Evolutionary conservation across 768 basidiomycete genomes (phyloP).

Genomic region (Amanita muscaria): DNA sequence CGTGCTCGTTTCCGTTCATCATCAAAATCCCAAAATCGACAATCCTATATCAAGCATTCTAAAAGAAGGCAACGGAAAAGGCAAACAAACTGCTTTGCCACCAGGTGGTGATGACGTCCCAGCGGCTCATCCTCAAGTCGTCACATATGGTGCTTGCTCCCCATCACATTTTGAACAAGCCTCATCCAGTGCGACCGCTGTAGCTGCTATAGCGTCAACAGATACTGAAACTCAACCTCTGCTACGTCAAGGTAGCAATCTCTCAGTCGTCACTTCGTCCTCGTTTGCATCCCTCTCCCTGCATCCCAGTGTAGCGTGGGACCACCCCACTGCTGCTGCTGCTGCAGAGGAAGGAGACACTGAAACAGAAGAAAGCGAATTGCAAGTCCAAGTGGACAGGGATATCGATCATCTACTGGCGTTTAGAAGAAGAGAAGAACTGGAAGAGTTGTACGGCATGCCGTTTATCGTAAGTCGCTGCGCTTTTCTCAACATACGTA

Average conservation of each 20-base stretch:
- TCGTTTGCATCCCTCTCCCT: constrained; percentile 5
- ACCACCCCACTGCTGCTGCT: too few relatives aligned
- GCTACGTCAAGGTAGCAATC: constrained; percentile 2
- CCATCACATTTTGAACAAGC: not conserved
- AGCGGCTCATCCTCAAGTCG: not conserved
- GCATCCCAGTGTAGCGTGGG: constrained; percentile 4
- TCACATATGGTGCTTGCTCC: not conserved
- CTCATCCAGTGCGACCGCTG: not conserved
- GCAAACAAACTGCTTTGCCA: constrained; percentile 4
- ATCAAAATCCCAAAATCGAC: not conserved
- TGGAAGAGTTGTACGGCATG: constrained; percentile 75
- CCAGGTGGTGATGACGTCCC: not conserved
- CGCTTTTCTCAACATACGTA: not conserved
- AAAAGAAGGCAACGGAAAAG: constrained; percentile 1
- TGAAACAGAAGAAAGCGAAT: constrained; percentile 3
- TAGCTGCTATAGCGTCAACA: too few relatives aligned
- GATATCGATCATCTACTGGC: constrained; percentile 60
- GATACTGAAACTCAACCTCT: constrained; percentile 7
- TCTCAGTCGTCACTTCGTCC: constrained; percentile 1
- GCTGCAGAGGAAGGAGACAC: not conserved
- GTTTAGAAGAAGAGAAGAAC: constrained; percentile 60
- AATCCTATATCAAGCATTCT: not conserved
- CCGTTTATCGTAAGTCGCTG: constrained; percentile 57
- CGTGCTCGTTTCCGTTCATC: constrained; percentile 38
- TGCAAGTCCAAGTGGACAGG: constrained; percentile 40